phyloP scores from a whole-genome alignment of 805 yeast species.

The Candida krabiensis region DNA sequence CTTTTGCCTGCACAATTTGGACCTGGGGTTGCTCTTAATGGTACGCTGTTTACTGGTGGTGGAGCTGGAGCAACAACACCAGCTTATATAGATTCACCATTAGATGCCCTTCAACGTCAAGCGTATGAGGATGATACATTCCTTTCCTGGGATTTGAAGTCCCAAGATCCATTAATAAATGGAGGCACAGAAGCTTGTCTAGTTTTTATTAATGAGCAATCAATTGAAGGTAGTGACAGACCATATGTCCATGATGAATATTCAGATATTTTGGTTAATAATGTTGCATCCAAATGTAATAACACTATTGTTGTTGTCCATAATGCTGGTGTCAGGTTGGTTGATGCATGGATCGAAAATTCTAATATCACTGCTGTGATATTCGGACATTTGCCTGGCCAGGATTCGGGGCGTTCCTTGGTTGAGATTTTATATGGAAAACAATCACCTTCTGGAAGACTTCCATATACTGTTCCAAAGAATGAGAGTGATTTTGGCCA shows the following conservation, averaged over 20 bases:
- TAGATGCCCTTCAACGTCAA: conserved; percentile 50
- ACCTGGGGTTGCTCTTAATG: conserved; percentile 36
- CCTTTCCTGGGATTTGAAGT: conserved; percentile 25
- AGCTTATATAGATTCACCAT: conserved; percentile 58
- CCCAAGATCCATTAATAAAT: conserved; percentile 46
- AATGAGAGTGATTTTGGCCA: conserved; percentile 42
- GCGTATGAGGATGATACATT: conserved; percentile 32
- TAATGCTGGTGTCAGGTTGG: conserved; percentile 58
- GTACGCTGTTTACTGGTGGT: conserved; percentile 61
- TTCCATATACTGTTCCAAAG: conserved; percentile 64
- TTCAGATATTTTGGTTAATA: conserved; percentile 50
- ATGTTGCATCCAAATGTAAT: conserved; percentile 47
- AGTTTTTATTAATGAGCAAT: conserved; percentile 52
- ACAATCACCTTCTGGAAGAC: conserved; percentile 59
- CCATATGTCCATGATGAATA: conserved; percentile 55
- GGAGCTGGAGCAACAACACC: conserved; percentile 62
- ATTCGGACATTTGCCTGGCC: conserved; percentile 36
- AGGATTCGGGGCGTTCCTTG: conserved; percentile 54
- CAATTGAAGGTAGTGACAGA: conserved; percentile 63
- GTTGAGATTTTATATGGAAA: conserved; percentile 62
- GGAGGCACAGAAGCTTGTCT: conserved; percentile 47
- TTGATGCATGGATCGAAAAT: conserved; percentile 55
- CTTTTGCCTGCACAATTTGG: conserved; percentile 3
- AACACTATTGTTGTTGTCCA: conserved; percentile 61
- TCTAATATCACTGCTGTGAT: conserved; percentile 60